Base-by-base conservation (phyloP, 225 moss, liverwort and hornwort species). In the Physcomitrium patens region DNA sequence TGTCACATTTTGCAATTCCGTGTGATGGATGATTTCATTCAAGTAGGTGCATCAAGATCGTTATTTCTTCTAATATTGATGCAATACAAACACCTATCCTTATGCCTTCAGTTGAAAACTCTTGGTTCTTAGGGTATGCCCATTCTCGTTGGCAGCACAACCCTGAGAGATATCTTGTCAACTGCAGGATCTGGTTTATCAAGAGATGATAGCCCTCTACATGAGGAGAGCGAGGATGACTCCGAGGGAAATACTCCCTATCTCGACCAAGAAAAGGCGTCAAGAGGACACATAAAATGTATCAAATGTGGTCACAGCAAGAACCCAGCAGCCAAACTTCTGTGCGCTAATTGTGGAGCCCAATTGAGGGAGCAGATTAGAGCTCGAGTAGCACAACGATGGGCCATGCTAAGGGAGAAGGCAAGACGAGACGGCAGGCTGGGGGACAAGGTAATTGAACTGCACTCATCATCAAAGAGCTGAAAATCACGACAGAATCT, bases 351-450 rank as follows among this genome's bases (percentile, higher is more conserved):
- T 26, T 63, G 68, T 56, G 72, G 67, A 67, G 76, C 55, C 68
- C 48, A 72, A 67, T 77, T 67, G 72, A 72, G 67, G 60, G 77
- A 77, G 60, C 81, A 77, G 47, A 81, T 65, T 31, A 72, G 48
- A 63, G 37, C 76, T 65, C 65, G 70, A 42, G 70, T 76, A 67
- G 71, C 68, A 44, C 76, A 68, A 62, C 71, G 77, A 62, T 77
- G 77, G 77, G 77, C 77, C 45, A 72, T 72, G 61, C 61, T 72
- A 22, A 76, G 50, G 50, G 76, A 76, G 8, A 68, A 81, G 60
- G 67, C 81, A 52, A 72, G 63, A 64, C n/a, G 69, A 63, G 74
- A 64, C 47, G 69, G 63, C 58, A 54, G 69, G 20, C 46, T 69
- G 63, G 76, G 71, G 20, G 31, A 37, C 31, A 37, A 37, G 31